Evolutionary conservation across 2,329 filamentous ascomycete genomes (phyloP).

Genomic region (Colletotrichum sansevieriae): DNA sequence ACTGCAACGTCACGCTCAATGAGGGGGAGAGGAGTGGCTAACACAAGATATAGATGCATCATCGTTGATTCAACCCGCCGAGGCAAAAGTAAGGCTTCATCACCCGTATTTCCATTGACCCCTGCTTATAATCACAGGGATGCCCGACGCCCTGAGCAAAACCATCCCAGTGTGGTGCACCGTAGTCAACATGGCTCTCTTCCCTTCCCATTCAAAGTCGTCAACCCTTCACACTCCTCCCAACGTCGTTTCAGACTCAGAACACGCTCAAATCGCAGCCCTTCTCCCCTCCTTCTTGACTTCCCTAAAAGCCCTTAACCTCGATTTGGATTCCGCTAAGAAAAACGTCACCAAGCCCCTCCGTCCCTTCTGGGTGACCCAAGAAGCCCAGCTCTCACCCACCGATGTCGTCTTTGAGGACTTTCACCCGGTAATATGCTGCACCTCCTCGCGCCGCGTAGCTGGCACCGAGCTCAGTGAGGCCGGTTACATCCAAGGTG

Average conservation of each 20-base stretch:
- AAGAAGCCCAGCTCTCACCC: slow-evolving; percentile 66
- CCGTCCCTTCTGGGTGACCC: slow-evolving; percentile 84
- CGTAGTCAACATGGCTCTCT: slow-evolving; percentile 84
- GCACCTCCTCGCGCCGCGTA: slow-evolving; percentile 83
- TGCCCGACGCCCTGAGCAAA: slow-evolving; percentile 95
- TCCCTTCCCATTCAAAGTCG: slow-evolving; percentile 65
- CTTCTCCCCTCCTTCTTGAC: slow-evolving; percentile 68
- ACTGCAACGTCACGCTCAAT: background rate
- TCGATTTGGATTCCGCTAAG: slow-evolving; percentile 69
- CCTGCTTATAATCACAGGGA: slow-evolving; percentile 62
- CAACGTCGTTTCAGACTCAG: slow-evolving; percentile 78
- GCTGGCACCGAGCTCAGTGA: slow-evolving; percentile 76
- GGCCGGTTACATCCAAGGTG: slow-evolving; percentile 85
- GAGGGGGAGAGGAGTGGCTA: slow-evolving; percentile 1
- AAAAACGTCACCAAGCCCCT: slow-evolving; percentile 77
- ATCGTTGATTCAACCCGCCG: slow-evolving; percentile 93
- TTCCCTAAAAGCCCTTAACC: slow-evolving; percentile 66
- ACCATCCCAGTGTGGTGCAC: slow-evolving; percentile 95
- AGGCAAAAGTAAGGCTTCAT: slow-evolving; percentile 76
- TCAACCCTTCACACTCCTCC: slow-evolving; percentile 75
- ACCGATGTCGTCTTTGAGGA: slow-evolving; percentile 61
- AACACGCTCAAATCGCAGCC: slow-evolving; percentile 82
- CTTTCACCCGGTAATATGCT: slow-evolving; percentile 83
- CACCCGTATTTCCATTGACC: background rate
- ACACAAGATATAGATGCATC: slow-evolving; percentile 68